Evolutionary conservation across 129 eudicot genomes (phyloP).

Genomic region (Mikania micrantha): DNA sequence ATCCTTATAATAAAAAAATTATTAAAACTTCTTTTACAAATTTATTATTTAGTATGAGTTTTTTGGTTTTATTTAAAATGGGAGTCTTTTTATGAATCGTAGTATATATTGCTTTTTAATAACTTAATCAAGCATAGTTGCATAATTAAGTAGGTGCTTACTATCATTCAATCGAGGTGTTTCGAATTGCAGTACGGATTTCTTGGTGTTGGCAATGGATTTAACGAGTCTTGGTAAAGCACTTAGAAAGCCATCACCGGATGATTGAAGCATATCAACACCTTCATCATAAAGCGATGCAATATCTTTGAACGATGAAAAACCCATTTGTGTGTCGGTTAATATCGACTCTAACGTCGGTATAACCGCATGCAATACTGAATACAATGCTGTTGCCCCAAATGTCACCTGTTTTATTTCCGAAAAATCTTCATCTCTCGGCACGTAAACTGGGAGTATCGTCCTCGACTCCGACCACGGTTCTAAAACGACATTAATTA

Average conservation of each 20-base stretch:
- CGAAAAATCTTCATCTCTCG: constrained; percentile 75
- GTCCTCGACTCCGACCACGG: constrained; percentile 53
- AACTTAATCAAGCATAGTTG: too few relatives aligned
- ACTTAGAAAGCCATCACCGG: neutral
- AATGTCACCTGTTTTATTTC: constrained; percentile 48
- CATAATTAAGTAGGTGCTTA: constrained; percentile 27
- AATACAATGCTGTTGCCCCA: constrained; percentile 40
- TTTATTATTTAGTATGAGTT: too few relatives aligned
- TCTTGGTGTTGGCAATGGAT: constrained; percentile 1
- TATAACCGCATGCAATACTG: constrained; percentile 39
- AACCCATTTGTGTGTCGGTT: constrained; percentile 26
- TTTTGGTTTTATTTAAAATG: too few relatives aligned
- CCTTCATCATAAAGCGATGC: constrained; percentile 51
- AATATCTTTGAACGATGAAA: constrained; percentile 52
- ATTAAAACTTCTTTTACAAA: too few relatives aligned
- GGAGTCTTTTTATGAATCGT: too few relatives aligned
- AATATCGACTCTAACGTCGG: constrained; percentile 35
- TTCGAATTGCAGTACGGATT: constrained; percentile 41
- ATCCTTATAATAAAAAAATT: too few relatives aligned
- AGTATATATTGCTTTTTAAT: too few relatives aligned
- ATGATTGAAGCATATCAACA: constrained; percentile 1
- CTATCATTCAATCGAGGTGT: constrained; percentile 46
- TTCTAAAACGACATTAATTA: constrained; percentile 30
- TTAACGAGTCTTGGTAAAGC: constrained; percentile 49
- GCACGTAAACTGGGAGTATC: constrained; percentile 38